These are phyloP conservation scores for Scedosporium apiospermum DNA, from an alignment of 2,329 filamentous ascomycete species.

Conservation along the genomic window DNA sequence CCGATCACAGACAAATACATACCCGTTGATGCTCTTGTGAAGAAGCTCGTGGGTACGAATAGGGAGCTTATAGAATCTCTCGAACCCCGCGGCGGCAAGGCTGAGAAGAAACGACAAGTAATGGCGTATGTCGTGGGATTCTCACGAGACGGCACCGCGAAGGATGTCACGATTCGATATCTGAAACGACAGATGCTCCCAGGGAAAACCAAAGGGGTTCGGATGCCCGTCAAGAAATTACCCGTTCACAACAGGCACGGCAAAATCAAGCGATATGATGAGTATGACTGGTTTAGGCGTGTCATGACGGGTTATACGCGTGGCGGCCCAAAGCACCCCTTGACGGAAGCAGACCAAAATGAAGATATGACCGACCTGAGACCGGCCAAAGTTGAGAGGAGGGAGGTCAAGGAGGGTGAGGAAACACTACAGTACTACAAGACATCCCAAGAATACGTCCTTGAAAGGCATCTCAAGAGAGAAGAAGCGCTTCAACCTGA, in stretches of 20 bases:
- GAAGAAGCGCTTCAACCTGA: conserved; percentile 75
- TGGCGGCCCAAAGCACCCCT: conserved; percentile 35
- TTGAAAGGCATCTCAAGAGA: conserved; percentile 78
- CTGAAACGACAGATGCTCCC: conserved; percentile 73
- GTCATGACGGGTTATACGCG: conserved; percentile 64
- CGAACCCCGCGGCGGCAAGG: conserved; percentile 73
- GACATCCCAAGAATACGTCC: conserved; percentile 71
- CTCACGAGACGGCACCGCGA: conserved; percentile 76
- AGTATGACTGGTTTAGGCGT: conserved; percentile 81
- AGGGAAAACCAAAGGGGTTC: conserved; percentile 78
- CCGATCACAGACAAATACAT: conserved; percentile 71
- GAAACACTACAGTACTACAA: conserved; percentile 87
- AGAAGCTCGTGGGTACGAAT: conserved; percentile 58
- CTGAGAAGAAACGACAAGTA: conserved; percentile 79
- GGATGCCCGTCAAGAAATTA: conserved; percentile 70
- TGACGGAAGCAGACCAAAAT: conserved; percentile 64
- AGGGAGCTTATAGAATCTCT: conserved; percentile 64
- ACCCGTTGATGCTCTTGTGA: conserved; percentile 67
- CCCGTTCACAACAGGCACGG: conserved; percentile 69
- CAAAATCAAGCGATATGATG: conserved; percentile 65
- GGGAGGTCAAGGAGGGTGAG: conserved; percentile 62
- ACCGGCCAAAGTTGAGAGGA: conserved; percentile 62
- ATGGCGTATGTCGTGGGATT: conserved; percentile 84
- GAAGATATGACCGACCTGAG: conserved; percentile 74
- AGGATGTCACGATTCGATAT: conserved; percentile 91